Evolutionary conservation across 2,329 filamentous ascomycete genomes (phyloP), one percentile per base, ranked within the genome.

Genomic region (Gyromitra esculenta): DNA sequence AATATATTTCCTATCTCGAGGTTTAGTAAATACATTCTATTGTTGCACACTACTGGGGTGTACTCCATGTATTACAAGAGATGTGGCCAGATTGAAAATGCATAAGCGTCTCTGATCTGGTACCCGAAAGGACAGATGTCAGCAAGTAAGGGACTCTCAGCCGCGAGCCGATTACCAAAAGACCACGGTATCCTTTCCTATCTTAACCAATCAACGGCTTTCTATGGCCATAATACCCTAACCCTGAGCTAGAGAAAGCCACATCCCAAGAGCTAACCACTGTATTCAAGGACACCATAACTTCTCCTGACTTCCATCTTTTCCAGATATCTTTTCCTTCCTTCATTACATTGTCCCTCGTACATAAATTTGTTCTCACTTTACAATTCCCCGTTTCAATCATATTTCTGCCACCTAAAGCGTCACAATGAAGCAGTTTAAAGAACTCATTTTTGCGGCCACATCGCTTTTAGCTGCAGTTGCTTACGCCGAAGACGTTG

Each of bases 401-500:
- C 6, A 63, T 21, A 13, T 11, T 35, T 41, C 64, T 41, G 54
- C 45, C 70, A 57, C 37, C 39, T 37, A 35, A 63, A 70, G 39
- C 59, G 48, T 52, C 25, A 73, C 63, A 25, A 80, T 80, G 79
- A 80, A 80, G 78, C 65, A 75, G 31, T 80, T 80, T 45, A 80
- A 73, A 67, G 66, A 79, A 76, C 78, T 80, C 63, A 74, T 72
- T 5, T 64, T 78, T 68, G 72, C 76, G 1, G 78, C 76, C 31
- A 64, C 79, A 37, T 78, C 78, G 18, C 73, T 78, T 57, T 67
- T 79, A 37, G 78, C 78, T 37, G 67, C 67, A 7, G 68, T 73
- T 65, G 64, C 73, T 45, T 79, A 57, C 25, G 78, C 77, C 41
- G 73, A 79, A 79, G 82, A 79, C 86, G 77, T 83, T 82, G 86